phyloP scores from a whole-genome alignment of 305 asterid species.

The Plantago coronopus region DNA sequence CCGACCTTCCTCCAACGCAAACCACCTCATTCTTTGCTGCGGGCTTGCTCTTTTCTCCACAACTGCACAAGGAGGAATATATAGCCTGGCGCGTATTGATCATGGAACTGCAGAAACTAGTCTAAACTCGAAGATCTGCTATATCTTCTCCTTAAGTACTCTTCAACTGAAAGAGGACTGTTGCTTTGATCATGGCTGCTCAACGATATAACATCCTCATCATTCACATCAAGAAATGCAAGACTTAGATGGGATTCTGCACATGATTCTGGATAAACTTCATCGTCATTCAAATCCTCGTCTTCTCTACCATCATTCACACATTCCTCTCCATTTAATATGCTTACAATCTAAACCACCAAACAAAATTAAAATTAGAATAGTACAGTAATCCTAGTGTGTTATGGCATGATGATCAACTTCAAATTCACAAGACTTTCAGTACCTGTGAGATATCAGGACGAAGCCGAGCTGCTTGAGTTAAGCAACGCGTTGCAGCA shows the following conservation, averaged over 20 bases:
- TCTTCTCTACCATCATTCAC: slow-evolving; percentile 30
- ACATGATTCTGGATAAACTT: slow-evolving; percentile 83
- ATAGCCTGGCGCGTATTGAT: slow-evolving; percentile 5
- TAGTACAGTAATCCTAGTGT: background rate
- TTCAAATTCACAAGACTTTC: slow-evolving; percentile 4
- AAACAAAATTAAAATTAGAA: background rate
- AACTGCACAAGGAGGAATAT: slow-evolving; percentile 28
- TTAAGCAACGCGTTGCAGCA: slow-evolving; percentile 75
- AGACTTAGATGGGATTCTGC: slow-evolving; percentile 74
- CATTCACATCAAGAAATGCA: slow-evolving; percentile 65
- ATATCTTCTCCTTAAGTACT: slow-evolving; percentile 62
- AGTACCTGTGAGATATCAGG: slow-evolving; percentile 75
- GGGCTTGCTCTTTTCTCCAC: slow-evolving; percentile 16
- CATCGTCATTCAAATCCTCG: slow-evolving; percentile 62
- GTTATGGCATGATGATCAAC: background rate
- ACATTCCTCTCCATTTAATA: slow-evolving; percentile 55
- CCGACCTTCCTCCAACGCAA: slow-evolving; percentile 7
- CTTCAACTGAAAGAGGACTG: slow-evolving; percentile 72
- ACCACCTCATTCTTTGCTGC: slow-evolving; percentile 42
- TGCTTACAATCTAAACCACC: slow-evolving; percentile 46
- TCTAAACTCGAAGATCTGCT: slow-evolving; percentile 68
- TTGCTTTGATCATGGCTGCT: slow-evolving; percentile 63
- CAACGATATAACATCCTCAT: slow-evolving; percentile 52
- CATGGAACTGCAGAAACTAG: slow-evolving; percentile 22
- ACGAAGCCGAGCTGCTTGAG: slow-evolving; percentile 81